Evolutionary conservation across 441 rosid species (phyloP), one percentile per base, ranked within the genome.

Genomic region (Pelargonium australe): DNA sequence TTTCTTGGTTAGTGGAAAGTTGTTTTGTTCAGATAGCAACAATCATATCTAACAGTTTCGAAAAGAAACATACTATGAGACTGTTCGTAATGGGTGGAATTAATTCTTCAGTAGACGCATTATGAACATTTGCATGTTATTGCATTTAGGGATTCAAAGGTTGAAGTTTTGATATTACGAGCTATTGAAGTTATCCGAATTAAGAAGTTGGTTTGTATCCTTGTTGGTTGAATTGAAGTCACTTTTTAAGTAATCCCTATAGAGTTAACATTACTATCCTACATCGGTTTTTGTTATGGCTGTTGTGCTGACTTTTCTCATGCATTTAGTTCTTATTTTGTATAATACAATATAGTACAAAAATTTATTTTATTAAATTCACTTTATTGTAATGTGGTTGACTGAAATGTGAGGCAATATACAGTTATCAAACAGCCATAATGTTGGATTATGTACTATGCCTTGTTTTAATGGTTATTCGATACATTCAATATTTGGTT

Each of bases 391-490:
- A 45, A 28, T 11, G 10, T 45, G 11, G 9, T 45, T 45, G n/a
- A 45, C 12, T 45, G 12, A 11, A 45, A 11, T 45, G 11, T 45
- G 51, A 45, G 0, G 13, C 51, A 45, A 45, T 8, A 11, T 1
- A 11, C n/a, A 45, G 51, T 45, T 45, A 11, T 45, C n/a, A 11
- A 11, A 45, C 19, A 57, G 14, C 17, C 62, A 0, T 4, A 19
- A 57, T 57, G 2, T 57, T 17, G 62, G 28, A 7, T 7, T 17
- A 4, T 53, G 61, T 4, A 55, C 4, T 55, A 55, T 55, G 20
- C 17, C 44, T 64, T 69, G 49, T 37, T 57, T 13, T 70, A 19
- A 25, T 73, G 23, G 55, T 13, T 53, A 31, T 17, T 68, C 4
- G 44, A 23, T 70, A 25, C 31, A 14, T 16, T 53, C 37, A 40